phyloP scores from a whole-genome alignment of 1,139 yeast species.

The Sugiyamaella paludigena region DNA sequence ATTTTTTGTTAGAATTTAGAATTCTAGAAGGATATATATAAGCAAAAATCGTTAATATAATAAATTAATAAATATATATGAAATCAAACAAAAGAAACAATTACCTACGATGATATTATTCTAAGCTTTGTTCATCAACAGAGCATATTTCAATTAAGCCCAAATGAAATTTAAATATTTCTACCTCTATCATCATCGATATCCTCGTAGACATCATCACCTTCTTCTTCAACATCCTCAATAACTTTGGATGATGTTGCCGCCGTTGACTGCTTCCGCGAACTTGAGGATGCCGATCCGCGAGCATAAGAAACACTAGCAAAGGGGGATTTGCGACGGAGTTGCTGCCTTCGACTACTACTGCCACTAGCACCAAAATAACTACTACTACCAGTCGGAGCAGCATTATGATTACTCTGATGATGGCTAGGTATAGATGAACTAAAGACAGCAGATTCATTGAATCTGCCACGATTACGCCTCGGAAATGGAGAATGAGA shows the following conservation, averaged over 20 bases:
- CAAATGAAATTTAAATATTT: background rate
- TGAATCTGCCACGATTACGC: slow-evolving; percentile 22
- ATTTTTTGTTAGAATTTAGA: too few relatives aligned
- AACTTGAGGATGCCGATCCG: slow-evolving; percentile 5
- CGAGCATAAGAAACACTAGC: slow-evolving; percentile 13
- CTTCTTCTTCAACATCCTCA: slow-evolving; percentile 22
- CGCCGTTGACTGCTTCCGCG: slow-evolving; percentile 7
- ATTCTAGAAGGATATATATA: background rate
- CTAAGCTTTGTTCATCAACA: background rate
- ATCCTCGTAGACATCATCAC: slow-evolving; percentile 13
- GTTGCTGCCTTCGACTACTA: background rate
- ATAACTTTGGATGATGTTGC: slow-evolving; percentile 8
- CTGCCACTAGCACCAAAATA: background rate
- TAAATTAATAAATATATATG: slow-evolving; percentile 3
- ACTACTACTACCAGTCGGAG: too few relatives aligned
- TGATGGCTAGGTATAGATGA: slow-evolving; percentile 1
- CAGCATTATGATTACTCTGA: background rate
- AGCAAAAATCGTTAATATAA: slow-evolving; percentile 8
- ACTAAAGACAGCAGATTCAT: slow-evolving; percentile 28
- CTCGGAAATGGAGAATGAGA: slow-evolving; percentile 14
- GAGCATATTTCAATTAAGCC: too few relatives aligned
- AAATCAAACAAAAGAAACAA: too few relatives aligned
- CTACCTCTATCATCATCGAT: slow-evolving; percentile 12
- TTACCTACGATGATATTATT: background rate
- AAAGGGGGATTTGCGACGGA: slow-evolving; percentile 13